Percentiles rank a stretch among this genome's conserved stretches.
Conservation (phyloP, 192 early-diverging fungal genomes). For the Funneliformis geosporum region DNA sequence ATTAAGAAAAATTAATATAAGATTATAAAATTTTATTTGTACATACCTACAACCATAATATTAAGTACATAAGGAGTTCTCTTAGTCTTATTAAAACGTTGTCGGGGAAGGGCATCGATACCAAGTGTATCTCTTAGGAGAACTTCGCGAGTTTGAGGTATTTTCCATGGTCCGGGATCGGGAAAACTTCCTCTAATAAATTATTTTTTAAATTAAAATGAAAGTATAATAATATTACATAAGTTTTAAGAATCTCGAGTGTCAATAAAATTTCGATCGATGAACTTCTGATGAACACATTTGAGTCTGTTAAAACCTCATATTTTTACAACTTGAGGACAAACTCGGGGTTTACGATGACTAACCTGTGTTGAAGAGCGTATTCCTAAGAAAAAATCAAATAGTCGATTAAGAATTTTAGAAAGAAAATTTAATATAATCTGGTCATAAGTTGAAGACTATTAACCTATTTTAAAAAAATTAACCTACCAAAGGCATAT, state of each 20-base stretch:
- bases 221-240: background rate
- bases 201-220: too few species aligned
- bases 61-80: constrained; percentile 83
- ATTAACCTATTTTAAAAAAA: too few species aligned
- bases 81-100: constrained; percentile 68
- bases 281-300: too few species aligned
- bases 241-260: background rate
- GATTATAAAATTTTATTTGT: background rate
- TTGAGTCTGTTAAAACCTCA: too few species aligned
- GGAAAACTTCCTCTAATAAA: constrained; percentile 67
- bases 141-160: constrained; percentile 63
- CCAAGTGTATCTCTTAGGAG: constrained; percentile 62
- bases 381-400: constrained; percentile 44
- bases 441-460: background rate
- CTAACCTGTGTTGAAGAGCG: constrained; percentile 61
- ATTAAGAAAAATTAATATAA: background rate
- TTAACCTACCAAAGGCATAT: constrained; percentile 29
- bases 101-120: constrained; percentile 69
- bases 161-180: constrained; percentile 85
- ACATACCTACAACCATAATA: constrained; percentile 91
- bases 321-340: background rate
- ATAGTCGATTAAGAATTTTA: background rate
- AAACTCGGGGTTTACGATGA: background rate
- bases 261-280: background rate
- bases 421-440: background rate